Conservation (phyloP, 306 rosid species). For the Vachellia pachyceras region DNA sequence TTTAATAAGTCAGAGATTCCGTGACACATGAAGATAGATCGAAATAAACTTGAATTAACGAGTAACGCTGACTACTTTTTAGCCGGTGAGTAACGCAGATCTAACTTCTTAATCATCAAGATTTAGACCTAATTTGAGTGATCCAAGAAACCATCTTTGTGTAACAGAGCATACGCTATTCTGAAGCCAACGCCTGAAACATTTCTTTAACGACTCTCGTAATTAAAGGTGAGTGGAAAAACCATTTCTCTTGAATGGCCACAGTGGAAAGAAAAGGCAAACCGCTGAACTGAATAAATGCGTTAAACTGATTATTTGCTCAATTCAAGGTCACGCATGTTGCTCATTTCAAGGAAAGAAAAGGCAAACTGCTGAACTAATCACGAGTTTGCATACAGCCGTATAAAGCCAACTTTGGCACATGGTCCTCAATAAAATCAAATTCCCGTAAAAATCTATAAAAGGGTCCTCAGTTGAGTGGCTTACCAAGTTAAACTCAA, state of each 20-base stretch:
- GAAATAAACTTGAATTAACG: background rate
- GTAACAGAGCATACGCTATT: too few species aligned
- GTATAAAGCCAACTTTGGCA: background rate
- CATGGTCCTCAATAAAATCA: slow-evolving; percentile 18
- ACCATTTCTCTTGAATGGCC: background rate
- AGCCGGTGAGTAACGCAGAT: background rate
- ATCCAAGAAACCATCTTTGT: background rate
- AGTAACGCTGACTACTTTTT: too few species aligned
- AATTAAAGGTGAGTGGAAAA: background rate
- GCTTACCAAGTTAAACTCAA: slow-evolving; percentile 28
- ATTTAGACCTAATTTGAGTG: background rate
- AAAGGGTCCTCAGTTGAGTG: background rate
- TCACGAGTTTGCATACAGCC: slow-evolving; percentile 1
- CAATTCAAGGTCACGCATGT: background rate
- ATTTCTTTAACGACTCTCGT: background rate
- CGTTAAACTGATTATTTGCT: slow-evolving; percentile 28
- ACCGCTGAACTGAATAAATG: background rate
- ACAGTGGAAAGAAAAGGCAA: background rate
- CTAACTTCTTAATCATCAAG: background rate
- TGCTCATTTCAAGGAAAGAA: too few species aligned
- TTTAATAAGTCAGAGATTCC: background rate
- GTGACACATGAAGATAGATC: background rate
- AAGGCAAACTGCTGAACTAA: too few species aligned
- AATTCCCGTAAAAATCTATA: background rate
- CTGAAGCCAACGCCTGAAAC: background rate